phyloP scores from a whole-genome alignment of 1,284 basidiomycete species.

The Fomitopsis pinicola region DNA sequence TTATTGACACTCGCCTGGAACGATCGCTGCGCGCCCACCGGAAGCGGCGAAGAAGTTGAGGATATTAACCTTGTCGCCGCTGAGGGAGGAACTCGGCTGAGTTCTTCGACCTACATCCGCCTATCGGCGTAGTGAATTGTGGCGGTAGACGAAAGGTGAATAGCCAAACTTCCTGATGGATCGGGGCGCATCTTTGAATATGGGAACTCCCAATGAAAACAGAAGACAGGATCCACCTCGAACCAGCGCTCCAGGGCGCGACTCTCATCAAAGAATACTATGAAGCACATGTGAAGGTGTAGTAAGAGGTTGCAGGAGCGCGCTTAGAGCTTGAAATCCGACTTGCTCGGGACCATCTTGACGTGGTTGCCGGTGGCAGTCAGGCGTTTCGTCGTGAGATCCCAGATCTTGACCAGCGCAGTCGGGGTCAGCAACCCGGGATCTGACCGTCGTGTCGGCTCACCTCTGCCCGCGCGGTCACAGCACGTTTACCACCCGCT shows the following conservation, averaged over 20 bases:
- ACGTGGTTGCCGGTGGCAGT: not conserved
- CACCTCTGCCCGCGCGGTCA: not conserved
- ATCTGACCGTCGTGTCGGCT: not conserved
- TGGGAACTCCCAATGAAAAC: too few relatives aligned
- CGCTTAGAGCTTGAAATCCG: not conserved
- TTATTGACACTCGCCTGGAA: too few relatives aligned
- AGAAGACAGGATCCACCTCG: too few relatives aligned
- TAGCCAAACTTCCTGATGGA: too few relatives aligned
- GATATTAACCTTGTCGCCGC: slow-evolving; percentile 41
- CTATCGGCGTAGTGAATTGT: too few relatives aligned
- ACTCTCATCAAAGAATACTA: too few relatives aligned
- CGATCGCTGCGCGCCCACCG: slow-evolving; percentile 20
- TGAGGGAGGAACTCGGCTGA: slow-evolving; percentile 12
- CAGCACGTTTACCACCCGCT: not conserved
- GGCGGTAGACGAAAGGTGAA: too few relatives aligned
- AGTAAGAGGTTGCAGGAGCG: not conserved
- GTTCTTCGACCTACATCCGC: too few relatives aligned
- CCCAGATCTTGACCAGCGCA: not conserved
- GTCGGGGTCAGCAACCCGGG: not conserved
- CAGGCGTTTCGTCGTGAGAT: not conserved
- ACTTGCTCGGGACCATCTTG: not conserved
- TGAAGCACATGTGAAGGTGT: not conserved
- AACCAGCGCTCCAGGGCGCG: too few relatives aligned
- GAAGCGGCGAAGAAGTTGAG: slow-evolving; percentile 38
- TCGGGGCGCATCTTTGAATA: too few relatives aligned